Base-by-base conservation (phyloP, 768 basidiomycete genomes). In the Hericium erinaceus region DNA sequence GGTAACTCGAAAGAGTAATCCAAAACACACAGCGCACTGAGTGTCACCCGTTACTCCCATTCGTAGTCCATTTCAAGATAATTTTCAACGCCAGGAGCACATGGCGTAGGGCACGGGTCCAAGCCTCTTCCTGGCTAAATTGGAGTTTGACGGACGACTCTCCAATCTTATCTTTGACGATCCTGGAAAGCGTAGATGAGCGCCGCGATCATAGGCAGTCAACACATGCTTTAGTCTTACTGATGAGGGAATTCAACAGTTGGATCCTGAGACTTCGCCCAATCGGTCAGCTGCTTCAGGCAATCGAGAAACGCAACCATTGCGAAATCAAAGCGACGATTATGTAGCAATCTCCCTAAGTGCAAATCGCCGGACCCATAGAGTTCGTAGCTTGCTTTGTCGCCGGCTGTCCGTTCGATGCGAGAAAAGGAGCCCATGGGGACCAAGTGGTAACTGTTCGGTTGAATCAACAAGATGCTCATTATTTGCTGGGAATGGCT, bases 301-400 rank as follows among this genome's bases (percentile, higher is more conserved):
- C 95, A 97, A 62, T 98, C 97, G 46, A 99, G 78, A 66, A 98
- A 92, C 10, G 92, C 91, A 11, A 95, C 92, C 90, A 98, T 95
- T 2, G 88, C 95, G 61, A 89, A 81, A 71, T 98, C 95, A 70
- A 98, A 99, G 16, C 95, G 83, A 41, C 95, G 84, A 66, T 98
- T 98, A 65, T 98, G 95, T 40, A 98, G 74, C 15, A 98, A 69
- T 37, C 95, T 84, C 2, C 91, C 89, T 56, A 95, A 77, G 61
- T 93, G 87, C 20, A 97, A 72, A 69, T 98, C 95, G 9, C 95
- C 92, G 3, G 95, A 97, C 11, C 93, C 95, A 66, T 97, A 95
- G 52, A 99, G 74, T 67, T 98, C 97, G 64, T 95, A 95, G 1
- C 80, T 80, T 18, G 86, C 80, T 70, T 92, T 92, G 67, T 92